A percentile compares a stretch with the other conserved stretches of the same genome.
These are phyloP conservation scores for Xylaria cubensis DNA, from an alignment of 495 filamentous ascomycete genomes.

Conservation along the genomic window DNA sequence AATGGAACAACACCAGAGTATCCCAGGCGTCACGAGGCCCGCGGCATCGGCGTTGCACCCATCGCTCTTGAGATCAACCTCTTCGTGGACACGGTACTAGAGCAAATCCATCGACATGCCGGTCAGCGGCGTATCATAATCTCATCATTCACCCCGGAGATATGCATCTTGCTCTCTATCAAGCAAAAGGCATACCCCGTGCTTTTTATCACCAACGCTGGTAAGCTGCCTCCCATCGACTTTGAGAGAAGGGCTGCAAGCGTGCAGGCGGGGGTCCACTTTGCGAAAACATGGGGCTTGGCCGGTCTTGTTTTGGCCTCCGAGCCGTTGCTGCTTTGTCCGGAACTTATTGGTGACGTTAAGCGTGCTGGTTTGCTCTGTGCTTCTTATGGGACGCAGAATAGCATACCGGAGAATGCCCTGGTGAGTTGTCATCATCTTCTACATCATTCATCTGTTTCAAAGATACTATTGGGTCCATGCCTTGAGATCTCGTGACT, in stretches of 20 bases:
- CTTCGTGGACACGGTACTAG: slow-evolving; percentile 49
- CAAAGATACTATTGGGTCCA: background rate
- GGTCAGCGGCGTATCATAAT: slow-evolving; percentile 45
- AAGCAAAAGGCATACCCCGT: slow-evolving; percentile 52
- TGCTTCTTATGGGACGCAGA: slow-evolving; percentile 43
- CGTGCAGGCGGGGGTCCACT: slow-evolving; percentile 47
- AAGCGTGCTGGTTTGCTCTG: slow-evolving; percentile 41
- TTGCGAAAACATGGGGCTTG: slow-evolving; percentile 47
- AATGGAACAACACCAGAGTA: slow-evolving; percentile 33
- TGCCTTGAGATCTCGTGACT: background rate
- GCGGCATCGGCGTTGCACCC: slow-evolving; percentile 43
- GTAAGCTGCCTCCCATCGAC: slow-evolving; percentile 41
- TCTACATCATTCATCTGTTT: background rate
- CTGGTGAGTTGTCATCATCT: slow-evolving; percentile 27
- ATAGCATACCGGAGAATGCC: slow-evolving; percentile 41
- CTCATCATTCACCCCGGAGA: slow-evolving; percentile 52
- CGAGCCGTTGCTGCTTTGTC: slow-evolving; percentile 45
- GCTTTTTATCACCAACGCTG: slow-evolving; percentile 50
- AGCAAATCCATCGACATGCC: slow-evolving; percentile 33
- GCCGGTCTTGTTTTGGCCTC: slow-evolving; percentile 45
- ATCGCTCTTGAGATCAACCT: slow-evolving; percentile 50
- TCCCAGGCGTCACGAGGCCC: slow-evolving; percentile 40
- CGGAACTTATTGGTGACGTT: slow-evolving; percentile 42
- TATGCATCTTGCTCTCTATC: slow-evolving; percentile 48
- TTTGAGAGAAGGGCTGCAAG: slow-evolving; percentile 39